Conservation (phyloP, 768 basidiomycete species). For the Pisolithus albus region DNA sequence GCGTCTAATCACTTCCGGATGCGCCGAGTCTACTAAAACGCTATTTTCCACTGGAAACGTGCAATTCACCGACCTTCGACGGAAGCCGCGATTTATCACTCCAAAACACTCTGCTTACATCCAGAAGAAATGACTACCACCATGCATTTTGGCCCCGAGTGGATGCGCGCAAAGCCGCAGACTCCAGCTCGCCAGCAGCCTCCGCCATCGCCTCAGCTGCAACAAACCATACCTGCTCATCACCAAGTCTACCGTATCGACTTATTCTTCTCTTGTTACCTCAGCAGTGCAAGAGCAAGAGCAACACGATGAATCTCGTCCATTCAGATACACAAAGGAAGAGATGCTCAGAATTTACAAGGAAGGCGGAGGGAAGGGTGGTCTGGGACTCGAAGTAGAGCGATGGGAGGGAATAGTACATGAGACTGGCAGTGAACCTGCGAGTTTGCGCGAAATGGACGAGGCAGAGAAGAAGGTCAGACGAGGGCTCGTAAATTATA, state of each 20-base stretch:
- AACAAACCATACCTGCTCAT: slow-evolving; percentile 28
- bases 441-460: slow-evolving; percentile 69
- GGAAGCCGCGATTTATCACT: slow-evolving; percentile 5
- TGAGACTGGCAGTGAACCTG: slow-evolving; percentile 65
- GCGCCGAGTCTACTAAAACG: slow-evolving; percentile 4
- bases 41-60: slow-evolving; percentile 22
- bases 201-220: slow-evolving; percentile 56
- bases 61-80: slow-evolving; percentile 12
- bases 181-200: slow-evolving; percentile 44
- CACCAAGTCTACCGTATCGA: slow-evolving; percentile 57
- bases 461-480: slow-evolving; percentile 86
- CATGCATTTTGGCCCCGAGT: slow-evolving; percentile 89
- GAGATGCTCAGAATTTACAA: slow-evolving; percentile 79
- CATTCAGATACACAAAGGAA: slow-evolving; percentile 85
- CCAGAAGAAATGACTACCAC: slow-evolving; percentile 43
- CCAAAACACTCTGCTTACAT: slow-evolving; percentile 4
- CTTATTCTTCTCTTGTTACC: slow-evolving; percentile 56
- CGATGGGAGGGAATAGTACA: slow-evolving; percentile 85
- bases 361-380: slow-evolving; percentile 67
- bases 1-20: slow-evolving; percentile 1
- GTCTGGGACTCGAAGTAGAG: slow-evolving; percentile 79
- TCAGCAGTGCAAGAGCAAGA: slow-evolving; percentile 44
- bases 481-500: slow-evolving; percentile 3
- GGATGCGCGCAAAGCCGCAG: slow-evolving; percentile 81
- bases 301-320: slow-evolving; percentile 57